Evolutionary conservation across 345 rosid species (phyloP).

Genomic region (Cardiospermum halicacabum): DNA sequence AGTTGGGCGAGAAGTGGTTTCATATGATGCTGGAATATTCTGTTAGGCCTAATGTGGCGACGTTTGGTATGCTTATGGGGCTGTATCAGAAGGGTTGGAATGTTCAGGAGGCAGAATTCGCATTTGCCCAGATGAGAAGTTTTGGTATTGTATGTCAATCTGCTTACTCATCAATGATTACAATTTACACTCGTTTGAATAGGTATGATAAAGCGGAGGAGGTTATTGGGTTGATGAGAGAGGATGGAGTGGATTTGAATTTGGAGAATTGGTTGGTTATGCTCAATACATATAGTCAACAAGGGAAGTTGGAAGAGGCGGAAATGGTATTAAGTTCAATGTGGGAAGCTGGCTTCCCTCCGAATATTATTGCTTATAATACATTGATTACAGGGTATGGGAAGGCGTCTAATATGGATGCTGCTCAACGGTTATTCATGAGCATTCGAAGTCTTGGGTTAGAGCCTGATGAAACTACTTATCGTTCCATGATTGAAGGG

Average conservation of each 20-base stretch:
- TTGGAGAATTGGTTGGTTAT: constrained; percentile 79
- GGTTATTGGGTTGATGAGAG: constrained; percentile 51
- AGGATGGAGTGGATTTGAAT: constrained; percentile 49
- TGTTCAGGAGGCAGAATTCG: constrained; percentile 68
- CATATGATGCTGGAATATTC: constrained; percentile 63
- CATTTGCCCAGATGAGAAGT: constrained; percentile 62
- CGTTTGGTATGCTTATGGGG: constrained; percentile 88
- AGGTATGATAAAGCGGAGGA: constrained; percentile 68
- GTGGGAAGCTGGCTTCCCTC: constrained; percentile 49
- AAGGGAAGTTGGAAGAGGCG: constrained; percentile 71
- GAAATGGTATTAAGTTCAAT: constrained; percentile 49
- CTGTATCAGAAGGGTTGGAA: constrained; percentile 75
- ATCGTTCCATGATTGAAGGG: constrained; percentile 89
- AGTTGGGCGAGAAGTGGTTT: constrained; percentile 63
- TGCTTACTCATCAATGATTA: constrained; percentile 89
- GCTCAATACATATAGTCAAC: constrained; percentile 83
- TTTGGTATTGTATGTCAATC: constrained; percentile 61
- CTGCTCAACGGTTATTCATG: constrained; percentile 52
- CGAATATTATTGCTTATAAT: constrained; percentile 67
- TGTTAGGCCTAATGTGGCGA: constrained; percentile 67
- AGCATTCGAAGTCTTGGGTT: constrained; percentile 41
- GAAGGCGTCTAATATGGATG: constrained; percentile 62
- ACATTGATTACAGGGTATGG: constrained; percentile 84
- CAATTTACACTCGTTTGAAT: constrained; percentile 71
- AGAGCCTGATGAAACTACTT: constrained; percentile 78